Conservation (phyloP, 1,139 yeast genomes). For the Arxiozyma slooffiae region DNA sequence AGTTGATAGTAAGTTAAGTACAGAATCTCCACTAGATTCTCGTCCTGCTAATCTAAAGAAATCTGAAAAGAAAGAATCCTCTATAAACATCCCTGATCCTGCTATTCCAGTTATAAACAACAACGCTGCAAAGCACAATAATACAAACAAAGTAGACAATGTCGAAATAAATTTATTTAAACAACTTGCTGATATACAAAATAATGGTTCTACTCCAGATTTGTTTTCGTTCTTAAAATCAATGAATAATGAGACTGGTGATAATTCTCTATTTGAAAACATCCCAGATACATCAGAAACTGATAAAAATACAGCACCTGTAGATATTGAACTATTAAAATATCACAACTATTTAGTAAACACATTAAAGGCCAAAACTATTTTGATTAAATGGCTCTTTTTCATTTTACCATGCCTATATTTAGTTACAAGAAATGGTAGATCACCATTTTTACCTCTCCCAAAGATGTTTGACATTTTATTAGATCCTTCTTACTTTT, state of each 20-base stretch:
- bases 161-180: constrained; percentile 22
- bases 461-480: constrained; percentile 8
- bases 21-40: constrained; percentile 30
- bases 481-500: constrained; percentile 28
- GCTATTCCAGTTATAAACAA: background rate
- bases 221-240: constrained; percentile 24
- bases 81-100: background rate
- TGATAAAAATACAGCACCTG: constrained; percentile 9
- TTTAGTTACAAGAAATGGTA: constrained; percentile 17
- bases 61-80: background rate
- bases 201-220: constrained; percentile 22
- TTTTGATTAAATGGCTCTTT: constrained; percentile 27
- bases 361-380: constrained; percentile 25
- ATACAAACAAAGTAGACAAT: constrained; percentile 9
- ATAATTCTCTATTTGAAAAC: background rate
- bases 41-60: background rate
- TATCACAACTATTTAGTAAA: constrained; percentile 26
- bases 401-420: constrained; percentile 25
- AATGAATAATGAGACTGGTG: constrained; percentile 11
- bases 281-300: background rate
- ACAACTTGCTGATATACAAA: constrained; percentile 17
- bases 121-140: constrained; percentile 2
- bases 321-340: constrained; percentile 21
- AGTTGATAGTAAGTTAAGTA: constrained; percentile 29
- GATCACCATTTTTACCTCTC: constrained; percentile 1